Evolutionary conservation across 2,329 filamentous ascomycete species (phyloP), one percentile per base, ranked within the genome.

Genomic region (Aspergillus clavatus): DNA sequence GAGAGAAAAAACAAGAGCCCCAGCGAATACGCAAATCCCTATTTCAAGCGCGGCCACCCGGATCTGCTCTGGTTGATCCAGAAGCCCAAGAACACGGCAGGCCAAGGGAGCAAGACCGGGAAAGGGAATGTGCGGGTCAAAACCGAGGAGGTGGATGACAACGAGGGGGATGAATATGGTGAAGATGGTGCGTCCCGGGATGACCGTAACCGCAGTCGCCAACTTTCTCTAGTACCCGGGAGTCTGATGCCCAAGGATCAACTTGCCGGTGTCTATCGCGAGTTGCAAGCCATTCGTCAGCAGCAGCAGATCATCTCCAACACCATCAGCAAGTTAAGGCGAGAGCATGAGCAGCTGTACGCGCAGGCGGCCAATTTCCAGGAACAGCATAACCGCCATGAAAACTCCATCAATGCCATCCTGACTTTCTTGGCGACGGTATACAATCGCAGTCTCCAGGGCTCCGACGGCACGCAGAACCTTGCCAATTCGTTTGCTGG

Each of bases 331-430:
- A 82, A 86, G 45, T 73, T 97, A 47, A 85, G 89, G 44, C 81
- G 86, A 48, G 90, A 96, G 59, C 93, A 97, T 61, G 83, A 89
- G 50, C 83, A 91, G 50, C 79, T 96, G 23, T 94, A 90, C 59
- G 85, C 87, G 45, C 89, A 96, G 67, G 90, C 91, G 0, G 79
- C 87, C 36, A 83, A 87, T 46, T 96, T 96, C 63, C 90, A 97
- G 67, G 86, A 82, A 47, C 82, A 95, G 62, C 91, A 97, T 61
- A 89, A 91, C 56, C 84, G 93, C n/a, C 93, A 98, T 61, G 93
- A 98, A 64, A 95, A 91, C 63, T 96, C 91, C 0, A 97, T 98
- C 69, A 97, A 96, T 61, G 91, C 91, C n/a, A 97, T 98, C 51
- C 78, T 98, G 33, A 95, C 90, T 40, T 97, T 98, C 67, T 78